Conservation (phyloP, 768 basidiomycete genomes). For the Sarcomyxa edulis region DNA sequence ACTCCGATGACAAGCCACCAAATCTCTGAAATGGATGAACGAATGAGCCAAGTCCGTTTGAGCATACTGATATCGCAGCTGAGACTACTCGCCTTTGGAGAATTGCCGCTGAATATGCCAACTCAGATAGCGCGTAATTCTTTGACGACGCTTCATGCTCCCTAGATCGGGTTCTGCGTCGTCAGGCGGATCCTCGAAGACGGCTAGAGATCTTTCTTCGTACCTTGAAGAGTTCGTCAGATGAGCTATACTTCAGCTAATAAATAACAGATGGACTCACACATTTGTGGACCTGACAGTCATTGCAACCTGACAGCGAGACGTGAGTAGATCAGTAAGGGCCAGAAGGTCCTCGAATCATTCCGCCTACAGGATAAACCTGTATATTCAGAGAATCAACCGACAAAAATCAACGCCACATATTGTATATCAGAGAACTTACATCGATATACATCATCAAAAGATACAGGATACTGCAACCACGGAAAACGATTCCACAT, state of each 20-base stretch:
- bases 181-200: constrained; percentile 2
- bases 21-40: too few species aligned
- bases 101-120: constrained; percentile 1
- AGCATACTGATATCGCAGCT: not conserved
- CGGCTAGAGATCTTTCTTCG: constrained; percentile 5
- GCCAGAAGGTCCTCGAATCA: not conserved
- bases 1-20: constrained; percentile 5
- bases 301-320: too few species aligned
- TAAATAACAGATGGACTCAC: constrained; percentile 3
- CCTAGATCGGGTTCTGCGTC: constrained; percentile 4
- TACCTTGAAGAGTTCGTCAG: not conserved
- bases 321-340: not conserved
- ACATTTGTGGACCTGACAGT: too few species aligned
- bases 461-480: constrained; percentile 5
- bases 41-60: not conserved
- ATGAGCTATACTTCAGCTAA: not conserved
- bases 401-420: too few species aligned
- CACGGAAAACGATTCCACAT: too few species aligned
- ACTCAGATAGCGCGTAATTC: constrained; percentile 2
- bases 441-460: constrained; percentile 7
- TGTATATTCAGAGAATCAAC: constrained; percentile 2
- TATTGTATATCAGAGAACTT: too few species aligned
- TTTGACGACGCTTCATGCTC: not conserved
- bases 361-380: not conserved
- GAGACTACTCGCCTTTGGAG: constrained; percentile 1